phyloP scores from a whole-genome alignment of 2,329 filamentous ascomycete genomes.

The Fusarium pininemorale region DNA sequence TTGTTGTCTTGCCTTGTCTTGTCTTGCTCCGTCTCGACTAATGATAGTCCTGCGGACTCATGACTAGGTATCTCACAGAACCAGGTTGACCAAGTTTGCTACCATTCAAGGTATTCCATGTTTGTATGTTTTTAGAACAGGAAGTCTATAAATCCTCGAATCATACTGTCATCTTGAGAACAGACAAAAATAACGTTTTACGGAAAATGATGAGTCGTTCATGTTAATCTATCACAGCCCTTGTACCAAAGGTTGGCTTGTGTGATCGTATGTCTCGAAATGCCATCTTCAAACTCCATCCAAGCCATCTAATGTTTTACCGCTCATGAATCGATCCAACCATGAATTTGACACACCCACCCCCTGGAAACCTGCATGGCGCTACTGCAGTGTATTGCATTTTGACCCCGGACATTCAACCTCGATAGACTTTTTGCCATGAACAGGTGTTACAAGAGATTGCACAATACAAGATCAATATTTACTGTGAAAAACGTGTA shows the following conservation, averaged over 20 bases:
- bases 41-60: neutral
- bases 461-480: neutral
- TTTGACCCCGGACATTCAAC: constrained; percentile 20
- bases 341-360: constrained; percentile 23
- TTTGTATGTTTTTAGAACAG: neutral
- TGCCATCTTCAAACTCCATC: constrained; percentile 22
- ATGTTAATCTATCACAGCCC: neutral
- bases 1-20: neutral
- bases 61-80: neutral
- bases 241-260: neutral
- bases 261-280: constrained; percentile 17
- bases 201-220: neutral
- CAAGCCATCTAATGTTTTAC: constrained; percentile 23
- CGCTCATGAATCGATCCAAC: constrained; percentile 5
- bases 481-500: neutral
- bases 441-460: neutral
- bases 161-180: neutral
- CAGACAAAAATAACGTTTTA: neutral
- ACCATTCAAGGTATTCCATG: neutral
- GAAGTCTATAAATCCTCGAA: neutral
- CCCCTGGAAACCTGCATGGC: constrained; percentile 35
- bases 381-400: constrained; percentile 37
- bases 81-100: neutral
- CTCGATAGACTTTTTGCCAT: constrained; percentile 12
- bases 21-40: neutral